A percentile compares a stretch with the other conserved stretches of the same genome.
phyloP scores from a whole-genome alignment of 148 eudicot species.

The Pouteria glomerata region DNA sequence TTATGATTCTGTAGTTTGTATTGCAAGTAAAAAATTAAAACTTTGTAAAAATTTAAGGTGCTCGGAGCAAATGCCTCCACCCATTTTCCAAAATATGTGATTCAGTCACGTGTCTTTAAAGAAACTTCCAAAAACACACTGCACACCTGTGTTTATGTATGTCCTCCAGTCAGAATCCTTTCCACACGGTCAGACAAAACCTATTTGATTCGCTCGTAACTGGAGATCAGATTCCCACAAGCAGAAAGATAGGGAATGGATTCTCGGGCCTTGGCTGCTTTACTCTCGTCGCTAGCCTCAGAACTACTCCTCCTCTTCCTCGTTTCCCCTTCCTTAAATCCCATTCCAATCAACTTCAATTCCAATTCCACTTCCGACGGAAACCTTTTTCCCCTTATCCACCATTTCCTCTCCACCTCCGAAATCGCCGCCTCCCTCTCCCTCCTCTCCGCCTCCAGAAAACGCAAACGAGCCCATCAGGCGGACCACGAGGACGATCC shows the following conservation, averaged over 20 bases:
- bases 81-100: no score
- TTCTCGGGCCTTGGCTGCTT: conserved; percentile 46
- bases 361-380: conserved; percentile 19
- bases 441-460: conserved; percentile 27
- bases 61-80: no score
- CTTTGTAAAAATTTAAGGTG: no score
- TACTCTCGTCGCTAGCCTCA: conserved; percentile 63
- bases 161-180: neutral
- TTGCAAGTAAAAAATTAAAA: no score
- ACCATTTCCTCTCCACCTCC: conserved; percentile 39
- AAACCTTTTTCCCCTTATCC: conserved; percentile 27
- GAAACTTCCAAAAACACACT: neutral
- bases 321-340: conserved; percentile 31
- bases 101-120: neutral
- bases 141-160: neutral
- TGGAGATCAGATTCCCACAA: neutral
- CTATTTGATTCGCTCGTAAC: neutral
- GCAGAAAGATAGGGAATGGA: conserved; percentile 21
- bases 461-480: conserved; percentile 44
- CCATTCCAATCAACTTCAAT: conserved; percentile 16
- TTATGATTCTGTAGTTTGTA: no score
- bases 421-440: conserved; percentile 36
- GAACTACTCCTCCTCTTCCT: conserved; percentile 44
- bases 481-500: conserved; percentile 3
- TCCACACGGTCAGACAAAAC: neutral